These are phyloP conservation scores for Blastobotrys proliferans DNA, from an alignment of 1,139 yeast genomes.

Conservation along the genomic window DNA sequence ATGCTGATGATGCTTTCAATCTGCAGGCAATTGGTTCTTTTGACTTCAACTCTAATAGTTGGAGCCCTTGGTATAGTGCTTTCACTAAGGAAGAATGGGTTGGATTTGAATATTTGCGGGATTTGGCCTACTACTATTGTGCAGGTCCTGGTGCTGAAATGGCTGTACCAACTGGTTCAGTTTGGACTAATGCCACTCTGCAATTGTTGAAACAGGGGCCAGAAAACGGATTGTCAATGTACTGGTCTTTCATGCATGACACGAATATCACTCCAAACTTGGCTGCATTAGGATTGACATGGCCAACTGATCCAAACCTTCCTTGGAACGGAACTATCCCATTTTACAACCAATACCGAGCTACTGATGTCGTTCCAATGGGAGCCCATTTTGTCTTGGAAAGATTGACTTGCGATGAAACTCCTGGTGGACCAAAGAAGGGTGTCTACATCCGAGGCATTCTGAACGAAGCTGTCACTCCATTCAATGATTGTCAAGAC, in stretches of 20 bases:
- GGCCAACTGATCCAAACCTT: constrained; percentile 36
- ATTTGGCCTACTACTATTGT: constrained; percentile 47
- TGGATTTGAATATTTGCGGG: constrained; percentile 44
- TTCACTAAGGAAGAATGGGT: constrained; percentile 51
- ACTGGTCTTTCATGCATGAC: constrained; percentile 56
- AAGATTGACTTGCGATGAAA: constrained; percentile 40
- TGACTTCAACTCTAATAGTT: constrained; percentile 48
- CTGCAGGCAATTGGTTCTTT: constrained; percentile 49
- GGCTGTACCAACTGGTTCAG: constrained; percentile 46
- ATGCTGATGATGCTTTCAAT: constrained; percentile 40
- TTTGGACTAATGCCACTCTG: constrained; percentile 48
- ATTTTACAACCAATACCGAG: constrained; percentile 44
- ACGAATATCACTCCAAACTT: constrained; percentile 49
- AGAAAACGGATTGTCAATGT: constrained; percentile 35
- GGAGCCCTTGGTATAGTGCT: constrained; percentile 46
- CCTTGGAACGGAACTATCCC: constrained; percentile 35
- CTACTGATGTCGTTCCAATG: constrained; percentile 50
- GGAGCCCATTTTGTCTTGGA: constrained; percentile 55
- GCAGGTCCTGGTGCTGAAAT: constrained; percentile 49
- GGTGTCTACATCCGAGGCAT: constrained; percentile 48
- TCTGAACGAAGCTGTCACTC: constrained; percentile 59
- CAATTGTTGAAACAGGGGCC: constrained; percentile 41
- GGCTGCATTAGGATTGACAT: constrained; percentile 49
- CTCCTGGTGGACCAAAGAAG: constrained; percentile 9
- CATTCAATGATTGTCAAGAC: constrained; percentile 45